Evolutionary conservation across 2,329 filamentous ascomycete genomes (phyloP).

Genomic region (Epichloe coenophiala): DNA sequence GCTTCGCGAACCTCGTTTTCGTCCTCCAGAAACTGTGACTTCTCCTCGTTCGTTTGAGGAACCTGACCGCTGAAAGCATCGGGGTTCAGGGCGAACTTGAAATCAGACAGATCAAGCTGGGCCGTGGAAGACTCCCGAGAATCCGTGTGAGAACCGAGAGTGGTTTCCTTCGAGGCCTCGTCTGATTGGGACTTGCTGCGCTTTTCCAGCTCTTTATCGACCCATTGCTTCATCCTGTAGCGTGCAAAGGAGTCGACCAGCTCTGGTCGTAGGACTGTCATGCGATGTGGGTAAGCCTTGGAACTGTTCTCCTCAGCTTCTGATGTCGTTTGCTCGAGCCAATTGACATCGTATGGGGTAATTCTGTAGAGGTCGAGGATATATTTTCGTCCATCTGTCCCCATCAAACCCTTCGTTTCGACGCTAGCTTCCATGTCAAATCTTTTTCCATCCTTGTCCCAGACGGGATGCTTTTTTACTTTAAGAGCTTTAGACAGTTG

Average conservation of each 20-base stretch:
- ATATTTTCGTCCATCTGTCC: slow-evolving; percentile 92
- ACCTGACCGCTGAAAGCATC: slow-evolving; percentile 89
- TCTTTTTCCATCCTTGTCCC: slow-evolving; percentile 88
- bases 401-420: slow-evolving; percentile 94
- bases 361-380: slow-evolving; percentile 94
- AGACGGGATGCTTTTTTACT: slow-evolving; percentile 94
- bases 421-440: slow-evolving; percentile 92
- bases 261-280: slow-evolving; percentile 87
- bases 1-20: slow-evolving; percentile 80
- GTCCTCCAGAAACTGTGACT: slow-evolving; percentile 66
- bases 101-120: slow-evolving; percentile 73
- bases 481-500: slow-evolving; percentile 83
- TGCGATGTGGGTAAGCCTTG: slow-evolving; percentile 74
- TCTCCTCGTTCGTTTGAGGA: slow-evolving; percentile 83
- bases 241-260: slow-evolving; percentile 78
- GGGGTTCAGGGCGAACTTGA: slow-evolving; percentile 81
- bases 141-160: slow-evolving; percentile 23
- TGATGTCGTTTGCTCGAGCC: slow-evolving; percentile 64
- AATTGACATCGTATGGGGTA: slow-evolving; percentile 78
- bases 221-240: slow-evolving; percentile 77
- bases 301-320: slow-evolving; percentile 28
- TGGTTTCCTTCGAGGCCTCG: slow-evolving; percentile 22
- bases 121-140: slow-evolving; percentile 27
- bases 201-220: slow-evolving; percentile 62
- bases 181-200: slow-evolving; percentile 27